Evolutionary conservation across 805 yeast genomes (phyloP), one percentile per base, ranked within the genome.

Genomic region (Saccharomycodes ludwigii): DNA sequence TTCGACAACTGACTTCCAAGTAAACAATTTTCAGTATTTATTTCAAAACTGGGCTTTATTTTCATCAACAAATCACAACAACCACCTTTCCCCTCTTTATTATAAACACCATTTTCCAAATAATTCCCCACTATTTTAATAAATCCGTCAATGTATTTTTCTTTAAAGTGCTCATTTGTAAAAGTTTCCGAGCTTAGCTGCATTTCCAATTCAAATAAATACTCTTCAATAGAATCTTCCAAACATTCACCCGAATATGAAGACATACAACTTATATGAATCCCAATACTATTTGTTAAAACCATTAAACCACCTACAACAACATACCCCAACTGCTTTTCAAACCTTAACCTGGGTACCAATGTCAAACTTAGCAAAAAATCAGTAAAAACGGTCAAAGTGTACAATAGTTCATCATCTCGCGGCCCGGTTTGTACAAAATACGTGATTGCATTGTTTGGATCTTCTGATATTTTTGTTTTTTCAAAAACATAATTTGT

Each of bases 251-350:
- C 66, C 0, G 55, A 35, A 32, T 58, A 58, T 2, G 67, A 65
- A 39, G 83, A 73, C 61, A 74, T 66, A 0, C 76, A 50, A 1
- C 70, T 58, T 8, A 79, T 51, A 41, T 72, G 76, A 3, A 77
- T 37, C 1, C 88, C 88, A 20, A 68, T 49, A 0, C 75, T 66
- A 15, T 63, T 59, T 33, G 73, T 56, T 18, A 71, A 48, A 1
- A 66, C 42, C 36, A 80, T 54, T 17, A 65, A 34, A 0, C 84
- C 84, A 14, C 75, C 68, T n/a, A 65, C 40, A 0, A 76, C 71
- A 4, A 65, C 60, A 45, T 79, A 79, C 0, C 83, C 86, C 33
- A 79, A 48, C 39, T 73, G 79, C 36, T 63, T 64, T 40, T 64
- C 66, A 13, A 61, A 63, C 38, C 86, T 53, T 12, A 78, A 49